phyloP scores from a whole-genome alignment of 1,284 basidiomycete genomes.

The Melampsora americana region DNA sequence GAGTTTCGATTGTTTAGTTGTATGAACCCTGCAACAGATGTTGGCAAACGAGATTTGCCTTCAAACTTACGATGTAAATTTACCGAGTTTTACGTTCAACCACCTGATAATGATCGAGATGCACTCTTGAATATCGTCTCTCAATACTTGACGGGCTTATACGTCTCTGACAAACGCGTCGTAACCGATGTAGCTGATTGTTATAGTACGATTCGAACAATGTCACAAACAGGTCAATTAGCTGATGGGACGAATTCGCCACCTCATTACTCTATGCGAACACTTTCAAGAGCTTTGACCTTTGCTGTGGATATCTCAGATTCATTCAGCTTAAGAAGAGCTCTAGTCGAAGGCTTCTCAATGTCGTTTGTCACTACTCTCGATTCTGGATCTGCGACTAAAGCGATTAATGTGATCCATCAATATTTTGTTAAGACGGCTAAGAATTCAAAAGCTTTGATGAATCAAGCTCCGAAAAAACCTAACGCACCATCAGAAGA shows the following conservation, averaged over 20 bases:
- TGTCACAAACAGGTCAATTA: slow-evolving; percentile 74
- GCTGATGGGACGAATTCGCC: slow-evolving; percentile 90
- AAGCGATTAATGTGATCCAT: slow-evolving; percentile 70
- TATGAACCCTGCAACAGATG: slow-evolving; percentile 99
- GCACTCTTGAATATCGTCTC: slow-evolving; percentile 81
- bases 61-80: slow-evolving; percentile 85
- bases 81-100: slow-evolving; percentile 90
- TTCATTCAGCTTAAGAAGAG: slow-evolving; percentile 70
- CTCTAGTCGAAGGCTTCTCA: slow-evolving; percentile 90
- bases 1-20: slow-evolving; percentile 96
- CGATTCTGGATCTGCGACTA: slow-evolving; percentile 68
- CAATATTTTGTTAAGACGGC: slow-evolving; percentile 77
- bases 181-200: slow-evolving; percentile 90
- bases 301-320: slow-evolving; percentile 81
- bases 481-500: slow-evolving; percentile 60
- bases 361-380: slow-evolving; percentile 98
- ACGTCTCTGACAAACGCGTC: slow-evolving; percentile 79
- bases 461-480: slow-evolving; percentile 66
- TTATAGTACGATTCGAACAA: slow-evolving; percentile 76
- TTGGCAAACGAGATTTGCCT: slow-evolving; percentile 95
- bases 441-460: slow-evolving; percentile 72
- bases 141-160: slow-evolving; percentile 82
- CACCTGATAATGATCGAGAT: slow-evolving; percentile 87
- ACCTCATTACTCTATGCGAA: slow-evolving; percentile 98
- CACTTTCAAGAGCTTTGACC: slow-evolving; percentile 82